A percentile compares a stretch with the other conserved stretches of the same genome.
Conservation (phyloP, 2,329 filamentous ascomycete species). For the Penicillium fuscoglaucum region DNA sequence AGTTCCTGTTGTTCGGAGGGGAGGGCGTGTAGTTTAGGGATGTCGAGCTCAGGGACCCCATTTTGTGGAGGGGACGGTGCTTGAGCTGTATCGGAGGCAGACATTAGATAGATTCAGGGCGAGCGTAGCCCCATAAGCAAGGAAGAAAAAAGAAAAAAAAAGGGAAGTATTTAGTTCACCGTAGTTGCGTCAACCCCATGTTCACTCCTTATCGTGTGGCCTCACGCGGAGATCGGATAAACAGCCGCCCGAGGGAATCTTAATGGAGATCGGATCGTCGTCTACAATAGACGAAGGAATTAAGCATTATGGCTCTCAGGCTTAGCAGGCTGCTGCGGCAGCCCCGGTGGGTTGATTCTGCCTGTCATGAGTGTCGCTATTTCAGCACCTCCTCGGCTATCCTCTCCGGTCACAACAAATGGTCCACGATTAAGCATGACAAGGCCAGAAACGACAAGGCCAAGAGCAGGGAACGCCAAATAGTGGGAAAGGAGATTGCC, state of each 20-base stretch:
- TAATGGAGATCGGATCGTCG: not conserved
- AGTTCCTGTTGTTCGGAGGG: constrained; percentile 95
- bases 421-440: constrained; percentile 95
- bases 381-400: constrained; percentile 50
- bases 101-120: constrained; percentile 35
- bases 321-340: constrained; percentile 24
- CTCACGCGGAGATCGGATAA: constrained; percentile 34
- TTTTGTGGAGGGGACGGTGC: constrained; percentile 38
- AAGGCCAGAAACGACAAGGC: constrained; percentile 79
- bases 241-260: constrained; percentile 21
- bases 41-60: constrained; percentile 68
- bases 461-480: constrained; percentile 70
- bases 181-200: constrained; percentile 14
- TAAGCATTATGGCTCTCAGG: constrained; percentile 28
- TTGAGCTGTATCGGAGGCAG: constrained; percentile 37
- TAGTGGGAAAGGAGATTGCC: constrained; percentile 70
- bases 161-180: not conserved
- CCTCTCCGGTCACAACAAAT: constrained; percentile 79
- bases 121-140: constrained; percentile 16
- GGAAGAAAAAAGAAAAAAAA: constrained; percentile 6
- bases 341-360: constrained; percentile 9
- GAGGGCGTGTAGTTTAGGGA: constrained; percentile 83
- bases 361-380: constrained; percentile 40
- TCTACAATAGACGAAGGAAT: constrained; percentile 8
- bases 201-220: constrained; percentile 26